Evolutionary conservation across 2,329 filamentous ascomycete genomes (phyloP), one percentile per base, ranked within the genome.

Genomic region (Helminthosporium solani): DNA sequence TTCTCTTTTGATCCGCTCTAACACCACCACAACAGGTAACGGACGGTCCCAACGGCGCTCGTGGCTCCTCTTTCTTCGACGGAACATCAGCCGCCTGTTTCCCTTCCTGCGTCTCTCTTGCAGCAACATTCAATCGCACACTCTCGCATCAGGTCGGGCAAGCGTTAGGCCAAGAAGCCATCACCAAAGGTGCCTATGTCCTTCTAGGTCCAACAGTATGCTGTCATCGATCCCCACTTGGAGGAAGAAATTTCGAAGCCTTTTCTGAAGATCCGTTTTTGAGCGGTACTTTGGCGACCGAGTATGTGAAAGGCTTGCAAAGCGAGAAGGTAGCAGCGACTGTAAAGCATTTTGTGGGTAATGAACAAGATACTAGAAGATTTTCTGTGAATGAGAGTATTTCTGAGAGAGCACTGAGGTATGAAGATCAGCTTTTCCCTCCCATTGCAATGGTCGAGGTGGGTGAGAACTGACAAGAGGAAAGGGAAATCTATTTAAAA

Each of bases 21-120:
- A 42, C 31, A 25, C 5, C 6, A 9, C 6, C 3, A 18, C 18
- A 14, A 71, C 20, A 82, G 20, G 71, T 83, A 33, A 78, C 79
- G 20, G 84, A 87, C 52, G 83, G 84, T 0, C 84, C 84, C 36
- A 86, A 86, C 58, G 84, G 84, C 38, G 77, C 83, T n/a, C 76
- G 83, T 47, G 83, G 83, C 20, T 52, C 46, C 1, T 78, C 76
- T 46, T 85, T 84, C 74, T 85, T 85, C 68, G 78, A 82, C 53
- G 80, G 83, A 37, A 73, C 69, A 9, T 67, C 86, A 70, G 86
- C 87, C 18, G 87, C 87, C 14, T 79, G 88, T 38, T 85, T 90
- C 52, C 87, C 87, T 7, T 88, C 86, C 52, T 85, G 85, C 46
- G 83, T 87, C 40, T 87, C 84, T 0, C 75, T 90, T 9, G 64